Conservation (phyloP, 768 basidiomycete species). For the Lentinula edodes region DNA sequence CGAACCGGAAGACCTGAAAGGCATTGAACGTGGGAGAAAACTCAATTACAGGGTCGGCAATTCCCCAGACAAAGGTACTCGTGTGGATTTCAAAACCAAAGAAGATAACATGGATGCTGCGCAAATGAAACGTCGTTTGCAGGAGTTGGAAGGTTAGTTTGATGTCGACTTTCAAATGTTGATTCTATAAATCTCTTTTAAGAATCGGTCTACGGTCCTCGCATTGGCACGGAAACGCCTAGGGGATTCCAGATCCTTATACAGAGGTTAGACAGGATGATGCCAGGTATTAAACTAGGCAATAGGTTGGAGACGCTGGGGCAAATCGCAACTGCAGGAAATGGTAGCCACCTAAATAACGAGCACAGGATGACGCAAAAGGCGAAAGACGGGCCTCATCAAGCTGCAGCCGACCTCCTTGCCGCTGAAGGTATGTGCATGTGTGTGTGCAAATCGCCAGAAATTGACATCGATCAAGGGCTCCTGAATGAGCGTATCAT, state of each 20-base stretch:
- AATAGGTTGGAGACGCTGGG: constrained; percentile 30
- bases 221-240: constrained; percentile 36
- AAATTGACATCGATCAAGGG: constrained; percentile 26
- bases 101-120: background rate
- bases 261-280: constrained; percentile 30
- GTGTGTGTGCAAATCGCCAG: constrained; percentile 16
- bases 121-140: background rate
- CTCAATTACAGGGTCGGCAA: background rate
- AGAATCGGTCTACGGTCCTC: constrained; percentile 39
- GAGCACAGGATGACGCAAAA: background rate
- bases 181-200: constrained; percentile 1
- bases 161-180: background rate
- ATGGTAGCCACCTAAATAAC: background rate
- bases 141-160: constrained; percentile 2
- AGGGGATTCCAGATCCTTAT: constrained; percentile 29
- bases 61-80: background rate
- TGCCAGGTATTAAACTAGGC: constrained; percentile 45
- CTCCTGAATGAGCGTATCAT: constrained; percentile 42
- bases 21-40: constrained; percentile 1
- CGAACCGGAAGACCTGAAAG: background rate
- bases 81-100: background rate
- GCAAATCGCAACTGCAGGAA: background rate
- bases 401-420: constrained; percentile 32
- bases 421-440: constrained; percentile 19
- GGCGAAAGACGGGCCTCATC: constrained; percentile 24